Base-by-base conservation (phyloP, 2,329 filamentous ascomycete species). In the Falciphora oryzae region DNA sequence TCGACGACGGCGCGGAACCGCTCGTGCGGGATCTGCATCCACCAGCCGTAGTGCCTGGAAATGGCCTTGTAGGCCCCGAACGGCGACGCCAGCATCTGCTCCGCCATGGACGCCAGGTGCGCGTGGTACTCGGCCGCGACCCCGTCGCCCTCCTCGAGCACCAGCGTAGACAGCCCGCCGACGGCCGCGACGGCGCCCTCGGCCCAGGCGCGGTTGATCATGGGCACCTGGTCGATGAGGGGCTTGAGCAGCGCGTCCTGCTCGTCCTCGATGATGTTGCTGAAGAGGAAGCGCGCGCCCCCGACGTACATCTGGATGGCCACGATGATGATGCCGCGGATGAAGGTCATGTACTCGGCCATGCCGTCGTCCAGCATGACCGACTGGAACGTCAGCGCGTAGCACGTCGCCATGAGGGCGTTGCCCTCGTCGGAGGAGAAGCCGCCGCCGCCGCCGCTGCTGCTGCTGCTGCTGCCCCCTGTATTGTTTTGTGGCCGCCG, bases 291-390 rank as follows among this genome's bases (percentile, higher is more conserved):
- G 27, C 77, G 77, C 57, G 81, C 78, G 28, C 79, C 78, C 63
- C 79, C 78, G 65, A 76, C 75, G 72, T 78, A 78, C 79, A 87
- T 83, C 69, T 85, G 83, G 66, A 81, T 77, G 14, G 78, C 79
- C 4, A 87, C 78, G 59, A 86, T 78, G 66, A 83, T 72, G 67
- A 87, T 81, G 22, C 85, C 84, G 32, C 85, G 79, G 66, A 84
- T 81, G 68, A 87, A 86, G 0, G 81, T 85, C 80, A 87, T 83
- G 72, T 81, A 87, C 72, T 87, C 85, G n/a, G 76, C 75, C 74
- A 87, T 76, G 56, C 85, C 85, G 67, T 87, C 85, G 29, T 83
- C 80, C 35, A 87, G 79, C 65, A 79, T 77, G 16, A 85, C 80
- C 0, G 83, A 85, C 72, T 87, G 85, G 70, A 85, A 86, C 0